Percentiles rank a stretch among this genome's conserved stretches.
phyloP scores from a whole-genome alignment of 2,329 filamentous ascomycete species.

The Fusarium duplospermum region DNA sequence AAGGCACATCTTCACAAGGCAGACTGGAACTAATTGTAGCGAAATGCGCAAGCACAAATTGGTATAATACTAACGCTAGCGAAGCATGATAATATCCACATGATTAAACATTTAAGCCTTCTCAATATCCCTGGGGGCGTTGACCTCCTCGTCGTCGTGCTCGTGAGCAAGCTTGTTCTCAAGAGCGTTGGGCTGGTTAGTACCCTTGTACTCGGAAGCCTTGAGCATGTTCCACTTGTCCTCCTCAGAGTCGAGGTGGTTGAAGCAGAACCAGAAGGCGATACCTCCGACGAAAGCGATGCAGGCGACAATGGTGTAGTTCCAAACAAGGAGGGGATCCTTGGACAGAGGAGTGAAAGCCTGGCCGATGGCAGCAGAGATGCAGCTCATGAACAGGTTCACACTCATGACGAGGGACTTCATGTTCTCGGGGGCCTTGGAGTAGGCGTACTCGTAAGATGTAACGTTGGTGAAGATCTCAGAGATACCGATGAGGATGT shows the following conservation, averaged over 20 bases:
- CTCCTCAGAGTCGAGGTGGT: slow-evolving; percentile 73
- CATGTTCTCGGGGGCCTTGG: slow-evolving; percentile 84
- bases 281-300: slow-evolving; percentile 71
- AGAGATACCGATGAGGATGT: slow-evolving; percentile 62
- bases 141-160: slow-evolving; percentile 22
- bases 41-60: background rate
- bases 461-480: slow-evolving; percentile 68
- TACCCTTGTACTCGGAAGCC: slow-evolving; percentile 56
- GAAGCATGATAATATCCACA: background rate
- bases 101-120: slow-evolving; percentile 22
- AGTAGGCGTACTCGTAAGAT: slow-evolving; percentile 80
- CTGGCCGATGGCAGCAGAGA: slow-evolving; percentile 77
- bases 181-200: slow-evolving; percentile 52
- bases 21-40: background rate
- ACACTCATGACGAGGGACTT: slow-evolving; percentile 78
- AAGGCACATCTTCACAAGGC: background rate
- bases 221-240: slow-evolving; percentile 74
- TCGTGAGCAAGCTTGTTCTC: slow-evolving; percentile 43
- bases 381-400: slow-evolving; percentile 77
- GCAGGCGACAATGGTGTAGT: slow-evolving; percentile 73
- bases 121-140: slow-evolving; percentile 35
- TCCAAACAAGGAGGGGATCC: slow-evolving; percentile 77
- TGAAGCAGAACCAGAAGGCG: slow-evolving; percentile 76
- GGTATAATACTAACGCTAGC: background rate
- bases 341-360: slow-evolving; percentile 70